Conservation (phyloP, 345 rosid genomes). For the Pelargonium nanum region DNA sequence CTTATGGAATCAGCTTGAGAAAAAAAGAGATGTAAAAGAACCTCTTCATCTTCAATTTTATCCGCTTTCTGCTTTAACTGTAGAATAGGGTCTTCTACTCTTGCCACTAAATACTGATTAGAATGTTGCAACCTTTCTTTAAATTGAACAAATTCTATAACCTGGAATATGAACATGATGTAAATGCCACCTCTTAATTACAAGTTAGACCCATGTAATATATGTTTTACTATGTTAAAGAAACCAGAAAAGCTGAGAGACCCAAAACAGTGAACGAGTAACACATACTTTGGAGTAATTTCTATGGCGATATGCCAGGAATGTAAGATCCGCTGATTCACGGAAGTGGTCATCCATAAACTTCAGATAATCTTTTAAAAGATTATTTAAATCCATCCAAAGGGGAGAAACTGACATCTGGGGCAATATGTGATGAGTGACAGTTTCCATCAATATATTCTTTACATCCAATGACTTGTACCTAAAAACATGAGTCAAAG, state of each 20-base stretch:
- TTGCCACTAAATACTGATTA: conserved; percentile 63
- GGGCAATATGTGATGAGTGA: conserved; percentile 76
- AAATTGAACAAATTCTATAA: conserved; percentile 89
- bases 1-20: conserved; percentile 1
- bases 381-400: conserved; percentile 59
- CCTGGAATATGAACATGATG: conserved; percentile 39
- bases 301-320: conserved; percentile 93
- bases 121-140: conserved; percentile 78
- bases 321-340: conserved; percentile 96
- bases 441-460: conserved; percentile 89
- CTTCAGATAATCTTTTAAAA: conserved; percentile 79
- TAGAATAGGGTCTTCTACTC: conserved; percentile 61
- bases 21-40: conserved; percentile 9
- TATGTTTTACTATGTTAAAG: background rate
- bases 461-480: conserved; percentile 92
- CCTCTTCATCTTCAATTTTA: conserved; percentile 74
- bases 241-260: background rate
- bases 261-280: conserved; percentile 1
- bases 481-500: conserved; percentile 28
- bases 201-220: background rate
- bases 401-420: conserved; percentile 79
- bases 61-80: conserved; percentile 70
- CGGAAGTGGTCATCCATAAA: conserved; percentile 97
- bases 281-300: conserved; percentile 81
- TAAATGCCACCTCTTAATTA: background rate